Evolutionary conservation across 78 protist genomes (phyloP).

Genomic region (Chrysochromulina parva): DNA sequence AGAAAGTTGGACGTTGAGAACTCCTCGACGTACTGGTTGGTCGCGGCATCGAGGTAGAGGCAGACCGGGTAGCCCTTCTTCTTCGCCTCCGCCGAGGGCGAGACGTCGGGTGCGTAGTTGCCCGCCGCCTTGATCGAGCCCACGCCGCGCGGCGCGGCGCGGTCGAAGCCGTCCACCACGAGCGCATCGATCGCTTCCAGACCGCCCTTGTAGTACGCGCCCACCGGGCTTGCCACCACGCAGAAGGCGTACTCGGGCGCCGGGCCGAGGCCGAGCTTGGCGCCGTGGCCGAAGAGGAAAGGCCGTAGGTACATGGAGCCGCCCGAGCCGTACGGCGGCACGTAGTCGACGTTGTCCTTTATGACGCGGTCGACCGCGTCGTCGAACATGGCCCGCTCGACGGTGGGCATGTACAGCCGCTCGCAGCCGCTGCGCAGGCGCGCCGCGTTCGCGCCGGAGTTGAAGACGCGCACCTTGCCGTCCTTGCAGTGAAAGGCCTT

Average conservation of each 20-base stretch:
- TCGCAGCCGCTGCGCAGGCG: not conserved
- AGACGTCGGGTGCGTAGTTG: slow-evolving; percentile 29
- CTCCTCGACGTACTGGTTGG: not conserved
- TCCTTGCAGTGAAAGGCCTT: slow-evolving; percentile 28
- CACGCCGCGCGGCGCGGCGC: slow-evolving; percentile 46
- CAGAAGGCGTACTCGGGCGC: slow-evolving; percentile 20
- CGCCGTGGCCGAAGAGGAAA: slow-evolving; percentile 41
- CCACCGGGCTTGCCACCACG: slow-evolving; percentile 23
- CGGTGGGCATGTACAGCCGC: not conserved
- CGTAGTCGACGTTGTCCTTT: not conserved
- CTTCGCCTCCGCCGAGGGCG: not conserved
- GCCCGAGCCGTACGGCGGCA: slow-evolving; percentile 43
- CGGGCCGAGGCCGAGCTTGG: slow-evolving; percentile 33
- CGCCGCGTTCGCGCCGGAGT: slow-evolving; percentile 13
- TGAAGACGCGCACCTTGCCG: slow-evolving; percentile 31
- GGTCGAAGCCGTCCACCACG: slow-evolving; percentile 27
- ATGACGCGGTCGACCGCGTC: slow-evolving; percentile 28
- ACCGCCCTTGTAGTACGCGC: slow-evolving; percentile 43
- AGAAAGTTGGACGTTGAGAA: slow-evolving; percentile 33
- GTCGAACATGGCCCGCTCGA: not conserved
- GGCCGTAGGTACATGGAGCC: slow-evolving; percentile 43
- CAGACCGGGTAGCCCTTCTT: slow-evolving; percentile 19
- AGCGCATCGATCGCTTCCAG: slow-evolving; percentile 1
- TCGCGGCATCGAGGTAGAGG: slow-evolving; percentile 37
- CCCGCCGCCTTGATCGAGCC: slow-evolving; percentile 41